phyloP scores from a whole-genome alignment of 345 rosid species.

The Syzygium aqueum region DNA sequence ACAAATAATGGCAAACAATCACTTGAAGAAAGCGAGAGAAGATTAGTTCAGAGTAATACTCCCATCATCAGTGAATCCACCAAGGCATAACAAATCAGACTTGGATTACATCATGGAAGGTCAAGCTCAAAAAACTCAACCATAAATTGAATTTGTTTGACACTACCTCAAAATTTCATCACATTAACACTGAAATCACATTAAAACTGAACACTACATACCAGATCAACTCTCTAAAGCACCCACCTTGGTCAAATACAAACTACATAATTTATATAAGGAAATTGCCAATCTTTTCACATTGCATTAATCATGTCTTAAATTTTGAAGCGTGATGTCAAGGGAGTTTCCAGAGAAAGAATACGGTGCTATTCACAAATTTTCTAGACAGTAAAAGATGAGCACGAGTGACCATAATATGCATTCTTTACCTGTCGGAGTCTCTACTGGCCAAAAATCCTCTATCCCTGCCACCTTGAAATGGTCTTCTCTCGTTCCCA shows the following conservation, averaged over 20 bases:
- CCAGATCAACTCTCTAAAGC: background rate
- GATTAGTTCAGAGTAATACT: background rate
- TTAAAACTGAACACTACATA: background rate
- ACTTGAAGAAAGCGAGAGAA: background rate
- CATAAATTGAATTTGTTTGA: background rate
- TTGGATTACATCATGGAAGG: background rate
- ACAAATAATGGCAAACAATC: background rate
- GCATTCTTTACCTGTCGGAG: slow-evolving; percentile 48
- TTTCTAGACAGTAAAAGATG: background rate
- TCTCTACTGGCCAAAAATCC: slow-evolving; percentile 69
- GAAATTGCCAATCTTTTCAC: background rate
- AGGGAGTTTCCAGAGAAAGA: background rate
- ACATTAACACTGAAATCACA: background rate
- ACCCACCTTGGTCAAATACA: background rate
- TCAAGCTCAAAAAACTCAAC: background rate
- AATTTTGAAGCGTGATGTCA: background rate
- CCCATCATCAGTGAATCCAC: background rate
- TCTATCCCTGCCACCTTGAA: slow-evolving; percentile 76
- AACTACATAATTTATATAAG: background rate
- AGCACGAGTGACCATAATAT: background rate
- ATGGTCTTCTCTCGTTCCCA: slow-evolving; percentile 62
- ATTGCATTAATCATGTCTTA: background rate
- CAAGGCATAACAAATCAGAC: background rate
- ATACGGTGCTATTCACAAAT: background rate
- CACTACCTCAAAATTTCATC: background rate